Evolutionary conservation across 2,329 filamentous ascomycete species (phyloP).

Genomic region (Aspergillus ochraceus): DNA sequence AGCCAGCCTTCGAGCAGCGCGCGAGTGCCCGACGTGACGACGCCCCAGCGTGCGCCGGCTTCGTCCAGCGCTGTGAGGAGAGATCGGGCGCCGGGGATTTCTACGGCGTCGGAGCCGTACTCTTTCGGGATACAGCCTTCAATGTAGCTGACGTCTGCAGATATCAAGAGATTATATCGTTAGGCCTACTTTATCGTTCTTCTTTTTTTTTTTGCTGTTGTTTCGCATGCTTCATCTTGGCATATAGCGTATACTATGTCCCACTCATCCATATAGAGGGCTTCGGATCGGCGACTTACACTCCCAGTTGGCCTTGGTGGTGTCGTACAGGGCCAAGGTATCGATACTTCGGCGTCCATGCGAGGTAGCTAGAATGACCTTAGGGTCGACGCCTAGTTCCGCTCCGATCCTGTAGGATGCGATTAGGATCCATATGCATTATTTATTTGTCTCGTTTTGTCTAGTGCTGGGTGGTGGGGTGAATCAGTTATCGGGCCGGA

Average conservation of each 20-base stretch:
- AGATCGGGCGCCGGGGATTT: conserved; percentile 78
- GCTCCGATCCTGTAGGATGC: conserved; percentile 52
- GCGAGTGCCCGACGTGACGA: conserved; percentile 71
- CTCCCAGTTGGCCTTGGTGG: conserved; percentile 87
- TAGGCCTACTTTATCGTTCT: background rate
- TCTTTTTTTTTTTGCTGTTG: background rate
- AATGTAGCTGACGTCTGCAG: conserved; percentile 71
- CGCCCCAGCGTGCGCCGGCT: conserved; percentile 72
- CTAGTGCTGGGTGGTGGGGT: background rate
- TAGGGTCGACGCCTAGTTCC: conserved; percentile 81
- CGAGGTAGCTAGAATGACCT: conserved; percentile 82
- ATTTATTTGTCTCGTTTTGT: background rate
- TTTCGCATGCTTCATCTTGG: background rate
- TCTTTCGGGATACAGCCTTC: conserved; percentile 76
- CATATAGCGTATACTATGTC: background rate
- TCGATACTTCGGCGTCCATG: conserved; percentile 92
- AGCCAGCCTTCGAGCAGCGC: conserved; percentile 72
- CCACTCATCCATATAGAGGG: background rate
- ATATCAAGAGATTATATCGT: background rate
- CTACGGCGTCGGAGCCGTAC: conserved; percentile 74
- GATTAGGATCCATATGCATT: background rate
- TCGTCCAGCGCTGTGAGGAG: conserved; percentile 68
- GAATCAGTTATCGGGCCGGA: background rate
- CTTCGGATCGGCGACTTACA: conserved; percentile 59
- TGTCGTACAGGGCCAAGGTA: conserved; percentile 73